Evolutionary conservation across 352 stramenopile species (phyloP), one percentile per base, ranked within the genome.

Genomic region (Phytophthora cactorum): DNA sequence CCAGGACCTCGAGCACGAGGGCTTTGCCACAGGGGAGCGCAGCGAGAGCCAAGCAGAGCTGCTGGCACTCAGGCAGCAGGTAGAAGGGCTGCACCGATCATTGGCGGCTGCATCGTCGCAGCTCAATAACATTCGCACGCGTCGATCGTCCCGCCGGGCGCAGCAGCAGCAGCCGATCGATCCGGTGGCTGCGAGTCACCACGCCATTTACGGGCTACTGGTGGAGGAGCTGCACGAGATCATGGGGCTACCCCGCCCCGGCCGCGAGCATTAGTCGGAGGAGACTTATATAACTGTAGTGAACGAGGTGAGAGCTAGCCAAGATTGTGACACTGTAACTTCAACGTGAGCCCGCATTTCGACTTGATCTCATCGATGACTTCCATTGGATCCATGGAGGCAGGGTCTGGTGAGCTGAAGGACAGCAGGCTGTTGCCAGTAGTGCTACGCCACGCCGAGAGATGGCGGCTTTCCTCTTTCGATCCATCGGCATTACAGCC

Each of bases 201-300:
- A 79, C 5, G 59, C 62, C 29, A 78, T 63, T 3, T 89, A 89
- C 55, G 59, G 79, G 14, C 59, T 79, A 25, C 69, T 93, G 2
- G 75, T 93, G 49, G 72, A 78, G 9, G 84, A 93, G 66, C 68
- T 93, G 45, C 84, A 90, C 47, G 84, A 91, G 52, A 79, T 93
- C 65, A 93, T 93, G 82, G 84, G 84, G 2, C 58, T 92, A 46
- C 77, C 83, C 1, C 54, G 51, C 25, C 61, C 72, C 3, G 10
- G 60, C 9, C 51, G 44, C 7, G 62, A 67, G 43, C 50, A 61
- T 41, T 67, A 70, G 28, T 45, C 41, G 45, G 8, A 50, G 17
- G 22, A 45, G 29, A 55, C 11, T 8, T 9, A 43, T 50, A 43
- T 63, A 34, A 50, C 2, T 59, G 46, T 69, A 59, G 52, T 50